A percentile compares a stretch with the other conserved stretches of the same genome.
phyloP scores from a whole-genome alignment of 2,329 filamentous ascomycete genomes.

The Metarhizium robertsii region DNA sequence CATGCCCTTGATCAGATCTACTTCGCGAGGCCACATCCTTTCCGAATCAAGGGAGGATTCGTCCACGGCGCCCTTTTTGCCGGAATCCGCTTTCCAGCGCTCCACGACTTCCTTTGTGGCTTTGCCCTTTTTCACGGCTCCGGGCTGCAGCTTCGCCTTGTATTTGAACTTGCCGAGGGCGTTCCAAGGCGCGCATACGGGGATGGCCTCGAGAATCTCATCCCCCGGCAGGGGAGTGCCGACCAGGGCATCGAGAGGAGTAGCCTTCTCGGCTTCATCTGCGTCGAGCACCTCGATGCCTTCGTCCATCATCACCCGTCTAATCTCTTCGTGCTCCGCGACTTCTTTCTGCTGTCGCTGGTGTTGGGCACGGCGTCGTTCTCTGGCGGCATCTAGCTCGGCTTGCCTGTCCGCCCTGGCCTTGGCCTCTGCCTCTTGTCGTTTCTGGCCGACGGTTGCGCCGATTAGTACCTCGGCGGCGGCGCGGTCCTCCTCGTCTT shows the following conservation, averaged over 20 bases:
- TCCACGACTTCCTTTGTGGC: slow-evolving; percentile 85
- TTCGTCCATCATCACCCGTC: slow-evolving; percentile 50
- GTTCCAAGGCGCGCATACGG: slow-evolving; percentile 56
- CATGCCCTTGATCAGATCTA: slow-evolving; percentile 72
- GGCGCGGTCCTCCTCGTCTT: slow-evolving; percentile 87
- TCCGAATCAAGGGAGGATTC: slow-evolving; percentile 55
- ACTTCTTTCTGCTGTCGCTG: slow-evolving; percentile 66
- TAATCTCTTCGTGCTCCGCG: slow-evolving; percentile 65
- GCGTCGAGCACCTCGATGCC: slow-evolving; percentile 52
- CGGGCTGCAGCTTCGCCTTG: slow-evolving; percentile 90
- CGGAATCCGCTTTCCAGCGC: slow-evolving; percentile 62
- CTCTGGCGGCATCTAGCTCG: slow-evolving; percentile 61
- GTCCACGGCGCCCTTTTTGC: slow-evolving; percentile 49
- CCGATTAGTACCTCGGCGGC: slow-evolving; percentile 84
- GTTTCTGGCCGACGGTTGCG: slow-evolving; percentile 55
- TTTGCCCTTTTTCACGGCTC: slow-evolving; percentile 85
- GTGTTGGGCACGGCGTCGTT: slow-evolving; percentile 73
- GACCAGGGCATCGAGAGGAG: slow-evolving; percentile 60
- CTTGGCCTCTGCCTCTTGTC: slow-evolving; percentile 57
- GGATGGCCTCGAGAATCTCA: slow-evolving; percentile 62
- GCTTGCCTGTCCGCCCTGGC: slow-evolving; percentile 58
- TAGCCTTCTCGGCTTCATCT: slow-evolving; percentile 43
- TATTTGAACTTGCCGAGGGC: slow-evolving; percentile 71
- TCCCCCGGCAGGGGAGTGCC: slow-evolving; percentile 73
- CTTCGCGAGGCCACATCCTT: slow-evolving; percentile 74